Conservation (phyloP, 2,329 filamentous ascomycete species). For the Cytospora piceicola region DNA sequence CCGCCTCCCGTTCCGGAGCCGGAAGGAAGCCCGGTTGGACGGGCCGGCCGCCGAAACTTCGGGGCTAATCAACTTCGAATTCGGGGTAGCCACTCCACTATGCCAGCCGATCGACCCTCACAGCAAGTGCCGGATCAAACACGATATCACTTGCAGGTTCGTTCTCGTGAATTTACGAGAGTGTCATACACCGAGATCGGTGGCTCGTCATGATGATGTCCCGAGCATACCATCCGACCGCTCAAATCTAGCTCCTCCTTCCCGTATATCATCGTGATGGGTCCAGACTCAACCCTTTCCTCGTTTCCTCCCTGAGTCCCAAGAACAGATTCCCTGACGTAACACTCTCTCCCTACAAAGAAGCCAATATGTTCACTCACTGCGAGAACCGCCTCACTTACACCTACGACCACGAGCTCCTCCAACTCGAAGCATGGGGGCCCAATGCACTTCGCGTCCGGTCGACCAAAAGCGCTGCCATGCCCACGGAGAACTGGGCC, state of each 20-base stretch:
- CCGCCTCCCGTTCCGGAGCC: neutral
- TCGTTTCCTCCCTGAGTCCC: too few relatives aligned
- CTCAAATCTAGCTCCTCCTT: neutral
- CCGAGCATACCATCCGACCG: conserved; percentile 21
- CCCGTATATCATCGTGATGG: neutral
- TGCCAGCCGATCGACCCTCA: conserved; percentile 12
- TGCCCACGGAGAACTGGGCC: conserved; percentile 48
- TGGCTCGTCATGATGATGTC: conserved; percentile 25
- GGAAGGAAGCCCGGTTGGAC: conserved; percentile 3
- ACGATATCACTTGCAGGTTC: neutral
- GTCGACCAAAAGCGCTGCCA: conserved; percentile 44
- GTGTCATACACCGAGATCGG: neutral
- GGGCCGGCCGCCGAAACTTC: conserved; percentile 15
- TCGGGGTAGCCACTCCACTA: conserved; percentile 10
- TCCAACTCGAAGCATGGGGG: conserved; percentile 56
- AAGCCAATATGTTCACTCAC: conserved; percentile 29
- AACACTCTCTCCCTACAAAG: neutral
- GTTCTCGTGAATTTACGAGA: neutral
- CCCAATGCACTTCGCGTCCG: conserved; percentile 51
- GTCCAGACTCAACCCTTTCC: neutral
- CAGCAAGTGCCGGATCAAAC: neutral
- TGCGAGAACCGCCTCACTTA: conserved; percentile 31
- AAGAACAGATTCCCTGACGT: neutral
- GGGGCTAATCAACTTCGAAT: neutral
- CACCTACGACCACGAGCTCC: conserved; percentile 48